Evolutionary conservation across 2,329 filamentous ascomycete species (phyloP), one percentile per base, ranked within the genome.

Genomic region (Aspergillus sp.): DNA sequence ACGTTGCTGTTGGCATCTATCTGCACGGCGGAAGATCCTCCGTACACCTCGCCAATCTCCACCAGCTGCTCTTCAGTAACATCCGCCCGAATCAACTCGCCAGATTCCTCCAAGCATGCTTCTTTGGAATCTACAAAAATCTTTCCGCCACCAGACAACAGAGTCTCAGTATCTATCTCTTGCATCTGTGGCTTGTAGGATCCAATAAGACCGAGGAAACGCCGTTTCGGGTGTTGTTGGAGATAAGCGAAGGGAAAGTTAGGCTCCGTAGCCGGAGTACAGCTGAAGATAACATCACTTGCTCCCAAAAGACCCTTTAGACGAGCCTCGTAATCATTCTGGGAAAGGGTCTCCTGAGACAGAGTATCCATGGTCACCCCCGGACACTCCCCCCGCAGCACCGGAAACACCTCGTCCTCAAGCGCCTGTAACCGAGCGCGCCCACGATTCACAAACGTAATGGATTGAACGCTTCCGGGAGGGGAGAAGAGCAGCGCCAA

Each of bases 391-490:
- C 51, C 42, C 9, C 63, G 63, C 19, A 76, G 46, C 9, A 69
- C 61, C 1, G 45, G 45, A 5, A 70, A 49, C 0, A 69, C 54
- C 3, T 55, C 56, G 1, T 47, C 49, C 45, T 63, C 56, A 47
- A 70, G 56, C 47, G 76, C 67, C 0, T 68, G 61, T 74, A 85
- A 82, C 19, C 84, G 80, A 60, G 83, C 80, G 12, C 74, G 73
- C 3, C 65, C 60, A 10, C 86, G 83, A 59, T 90, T 93, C 58
- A 95, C 82, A 56, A 95, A 82, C 60, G 89, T 85, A 45, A 96
- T 77, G 41, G 82, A 79, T 53, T 81, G 80, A 13, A 76, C 64
- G 7, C 70, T 64, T 0, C 59, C 52, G 0, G 52, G 60, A 17
- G 37, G 15, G 5, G 67, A 55, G 0, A 74, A 57, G 3, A 91